Conservation (phyloP, 2,329 filamentous ascomycete genomes). For the Exophiala sp. region DNA sequence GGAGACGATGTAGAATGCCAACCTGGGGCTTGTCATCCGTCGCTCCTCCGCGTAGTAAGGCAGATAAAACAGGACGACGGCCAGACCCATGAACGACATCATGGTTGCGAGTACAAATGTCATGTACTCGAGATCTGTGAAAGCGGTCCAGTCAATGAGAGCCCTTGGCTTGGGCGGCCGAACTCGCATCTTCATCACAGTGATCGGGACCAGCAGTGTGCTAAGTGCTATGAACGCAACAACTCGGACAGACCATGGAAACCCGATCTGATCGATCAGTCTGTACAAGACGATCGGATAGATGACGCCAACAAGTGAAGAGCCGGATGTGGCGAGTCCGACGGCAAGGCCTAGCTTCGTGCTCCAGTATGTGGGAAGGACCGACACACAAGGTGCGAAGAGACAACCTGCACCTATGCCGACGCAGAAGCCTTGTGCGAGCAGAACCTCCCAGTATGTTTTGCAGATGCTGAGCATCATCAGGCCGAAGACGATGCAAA, state of each 20-base stretch:
- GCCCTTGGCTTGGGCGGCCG: slow-evolving; percentile 41
- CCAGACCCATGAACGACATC: slow-evolving; percentile 52
- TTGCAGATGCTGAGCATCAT: slow-evolving; percentile 43
- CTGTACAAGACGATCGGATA: slow-evolving; percentile 56
- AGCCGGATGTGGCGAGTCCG: slow-evolving; percentile 30
- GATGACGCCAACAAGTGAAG: slow-evolving; percentile 42
- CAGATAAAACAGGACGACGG: slow-evolving; percentile 58
- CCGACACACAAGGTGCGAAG: slow-evolving; percentile 30
- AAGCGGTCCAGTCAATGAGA: slow-evolving; percentile 45
- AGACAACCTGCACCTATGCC: slow-evolving; percentile 43
- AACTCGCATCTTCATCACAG: slow-evolving; percentile 42
- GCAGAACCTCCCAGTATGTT: slow-evolving; percentile 45
- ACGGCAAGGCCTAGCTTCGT: slow-evolving; percentile 31
- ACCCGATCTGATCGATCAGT: slow-evolving; percentile 56
- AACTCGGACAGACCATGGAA: slow-evolving; percentile 61
- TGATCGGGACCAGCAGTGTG: slow-evolving; percentile 37
- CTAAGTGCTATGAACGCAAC: slow-evolving; percentile 60
- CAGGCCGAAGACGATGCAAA: slow-evolving; percentile 38
- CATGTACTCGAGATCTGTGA: slow-evolving; percentile 45
- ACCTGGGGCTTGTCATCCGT: slow-evolving; percentile 49
- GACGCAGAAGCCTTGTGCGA: slow-evolving; percentile 48
- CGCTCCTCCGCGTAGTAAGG: slow-evolving; percentile 56
- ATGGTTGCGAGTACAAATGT: slow-evolving; percentile 49
- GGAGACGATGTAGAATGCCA: slow-evolving; percentile 64
- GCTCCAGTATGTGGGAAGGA: slow-evolving; percentile 32